These are phyloP conservation scores for Panaeolus papilionaceus DNA, from an alignment of 768 basidiomycete species.

Conservation along the genomic window DNA sequence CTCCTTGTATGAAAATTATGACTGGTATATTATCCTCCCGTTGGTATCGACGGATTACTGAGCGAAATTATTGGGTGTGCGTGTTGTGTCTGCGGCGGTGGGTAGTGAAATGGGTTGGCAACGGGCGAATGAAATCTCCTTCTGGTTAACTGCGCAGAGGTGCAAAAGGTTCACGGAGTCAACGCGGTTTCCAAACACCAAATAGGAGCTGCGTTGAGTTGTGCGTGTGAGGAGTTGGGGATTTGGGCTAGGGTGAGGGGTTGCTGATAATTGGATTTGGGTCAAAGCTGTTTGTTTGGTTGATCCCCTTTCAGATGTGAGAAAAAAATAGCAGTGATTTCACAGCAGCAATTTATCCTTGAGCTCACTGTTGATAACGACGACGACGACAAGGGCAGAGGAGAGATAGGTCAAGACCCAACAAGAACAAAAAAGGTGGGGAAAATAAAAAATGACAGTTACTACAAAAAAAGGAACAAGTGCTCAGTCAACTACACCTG, in stretches of 20 bases:
- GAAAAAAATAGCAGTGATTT: not conserved
- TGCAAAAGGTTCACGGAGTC: slow-evolving; percentile 14
- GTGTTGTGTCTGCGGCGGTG: not conserved
- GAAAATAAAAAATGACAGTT: slow-evolving; percentile 6
- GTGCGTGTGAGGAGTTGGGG: slow-evolving; percentile 9
- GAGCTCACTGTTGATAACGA: slow-evolving; percentile 2
- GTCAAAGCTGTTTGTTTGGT: slow-evolving; percentile 8
- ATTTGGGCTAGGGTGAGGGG: slow-evolving; percentile 13
- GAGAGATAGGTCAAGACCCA: not conserved
- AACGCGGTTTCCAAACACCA: slow-evolving; percentile 13
- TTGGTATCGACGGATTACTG: not conserved
- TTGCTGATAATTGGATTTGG: slow-evolving; percentile 11
- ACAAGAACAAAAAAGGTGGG: slow-evolving; percentile 9
- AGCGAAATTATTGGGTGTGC: slow-evolving; percentile 2
- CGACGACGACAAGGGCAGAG: not conserved
- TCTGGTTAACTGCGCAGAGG: slow-evolving; percentile 10
- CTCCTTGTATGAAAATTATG: not conserved
- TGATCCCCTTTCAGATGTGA: not conserved
- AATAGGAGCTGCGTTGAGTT: slow-evolving; percentile 10
- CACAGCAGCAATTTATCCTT: not conserved
- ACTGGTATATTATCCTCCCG: slow-evolving; percentile 9
- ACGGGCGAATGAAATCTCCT: slow-evolving; percentile 2
- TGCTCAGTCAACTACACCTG: not conserved
- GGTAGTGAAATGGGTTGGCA: not conserved
- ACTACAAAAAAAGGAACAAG: not conserved